These are phyloP conservation scores for Psilocybe tampanensis DNA, from an alignment of 768 basidiomycete species.

Conservation along the genomic window DNA sequence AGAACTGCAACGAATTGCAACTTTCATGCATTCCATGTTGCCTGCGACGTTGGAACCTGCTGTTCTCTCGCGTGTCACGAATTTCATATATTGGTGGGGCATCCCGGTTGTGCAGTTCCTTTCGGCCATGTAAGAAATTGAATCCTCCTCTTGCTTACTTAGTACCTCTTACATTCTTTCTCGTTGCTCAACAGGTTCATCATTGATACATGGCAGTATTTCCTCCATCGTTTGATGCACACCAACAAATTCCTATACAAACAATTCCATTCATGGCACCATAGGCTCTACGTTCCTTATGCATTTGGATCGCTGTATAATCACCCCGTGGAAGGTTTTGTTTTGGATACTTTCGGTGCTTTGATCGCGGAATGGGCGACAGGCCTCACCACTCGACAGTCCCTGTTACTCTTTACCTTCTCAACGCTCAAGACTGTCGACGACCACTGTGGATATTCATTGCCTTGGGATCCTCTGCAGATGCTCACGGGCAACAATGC, in stretches of 20 bases:
- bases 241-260: constrained; percentile 88
- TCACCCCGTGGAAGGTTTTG: constrained; percentile 92
- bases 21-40: constrained; percentile 26
- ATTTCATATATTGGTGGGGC: constrained; percentile 91
- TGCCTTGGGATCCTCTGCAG: constrained; percentile 94
- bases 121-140: constrained; percentile 71
- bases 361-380: constrained; percentile 71
- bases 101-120: constrained; percentile 76
- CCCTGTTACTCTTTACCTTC: constrained; percentile 78
- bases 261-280: constrained; percentile 92
- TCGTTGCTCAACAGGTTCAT: constrained; percentile 62
- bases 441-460: constrained; percentile 89
- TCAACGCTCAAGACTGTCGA: constrained; percentile 93
- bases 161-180: constrained; percentile 5
- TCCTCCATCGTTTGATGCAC: constrained; percentile 92
- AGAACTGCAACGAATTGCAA: constrained; percentile 47
- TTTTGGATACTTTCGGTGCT: constrained; percentile 85
- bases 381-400: constrained; percentile 78
- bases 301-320: constrained; percentile 98
- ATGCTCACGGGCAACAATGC: constrained; percentile 86
- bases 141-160: background rate
- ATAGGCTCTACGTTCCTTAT: constrained; percentile 95
- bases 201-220: constrained; percentile 99
- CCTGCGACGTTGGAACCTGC: constrained; percentile 34
- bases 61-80: constrained; percentile 42